Evolutionary conservation across 2,329 filamentous ascomycete species (phyloP).

Genomic region (Magnaporthales sp.): DNA sequence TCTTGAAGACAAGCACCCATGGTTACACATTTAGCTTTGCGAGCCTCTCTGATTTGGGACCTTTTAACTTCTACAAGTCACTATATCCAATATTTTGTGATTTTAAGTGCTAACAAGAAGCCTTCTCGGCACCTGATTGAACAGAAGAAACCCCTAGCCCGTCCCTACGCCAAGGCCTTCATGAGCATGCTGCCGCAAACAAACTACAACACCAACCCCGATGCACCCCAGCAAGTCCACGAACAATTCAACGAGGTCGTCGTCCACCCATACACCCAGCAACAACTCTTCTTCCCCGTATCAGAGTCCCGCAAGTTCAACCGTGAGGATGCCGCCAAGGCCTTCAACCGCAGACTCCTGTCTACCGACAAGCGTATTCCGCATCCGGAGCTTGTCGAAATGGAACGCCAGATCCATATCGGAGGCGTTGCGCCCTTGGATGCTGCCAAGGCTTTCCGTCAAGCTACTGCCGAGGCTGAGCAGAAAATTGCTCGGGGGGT

Average conservation of each 20-base stretch:
- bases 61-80: not conserved
- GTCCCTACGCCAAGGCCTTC: slow-evolving; percentile 68
- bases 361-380: slow-evolving; percentile 53
- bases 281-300: slow-evolving; percentile 57
- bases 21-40: slow-evolving; percentile 77
- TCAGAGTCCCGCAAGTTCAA: slow-evolving; percentile 56
- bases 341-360: slow-evolving; percentile 51
- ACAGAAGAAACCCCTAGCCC: slow-evolving; percentile 69
- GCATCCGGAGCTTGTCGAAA: slow-evolving; percentile 50
- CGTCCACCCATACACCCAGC: slow-evolving; percentile 51
- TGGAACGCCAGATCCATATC: slow-evolving; percentile 38
- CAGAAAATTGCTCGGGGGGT: slow-evolving; percentile 25
- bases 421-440: slow-evolving; percentile 24
- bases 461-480: slow-evolving; percentile 28
- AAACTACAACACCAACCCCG: slow-evolving; percentile 42
- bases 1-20: slow-evolving; percentile 91
- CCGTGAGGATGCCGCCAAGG: slow-evolving; percentile 55
- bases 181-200: slow-evolving; percentile 68
- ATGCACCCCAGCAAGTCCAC: slow-evolving; percentile 32
- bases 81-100: slow-evolving; percentile 7
- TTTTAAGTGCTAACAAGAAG: not conserved
- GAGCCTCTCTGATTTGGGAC: slow-evolving; percentile 58
- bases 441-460: slow-evolving; percentile 29
- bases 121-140: not conserved
- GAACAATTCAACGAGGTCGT: slow-evolving; percentile 58